A percentile compares a stretch with the other conserved stretches of the same genome.
phyloP scores from a whole-genome alignment of 208 protist species.

The Wallacemonas sp. region DNA sequence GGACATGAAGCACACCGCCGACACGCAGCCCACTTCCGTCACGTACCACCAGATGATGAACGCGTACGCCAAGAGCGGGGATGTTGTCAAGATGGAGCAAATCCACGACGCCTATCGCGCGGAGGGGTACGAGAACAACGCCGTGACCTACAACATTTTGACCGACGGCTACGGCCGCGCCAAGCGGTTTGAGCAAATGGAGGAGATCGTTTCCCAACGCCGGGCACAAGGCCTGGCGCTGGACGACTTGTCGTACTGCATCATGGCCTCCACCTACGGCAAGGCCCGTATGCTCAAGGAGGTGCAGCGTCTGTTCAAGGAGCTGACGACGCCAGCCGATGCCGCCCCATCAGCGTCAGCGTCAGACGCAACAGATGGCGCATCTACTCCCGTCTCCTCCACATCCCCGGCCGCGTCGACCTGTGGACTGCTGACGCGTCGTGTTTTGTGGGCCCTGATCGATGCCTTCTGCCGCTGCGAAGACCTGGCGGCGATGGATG shows the following conservation, averaged over 20 bases:
- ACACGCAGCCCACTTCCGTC: conserved; percentile 86
- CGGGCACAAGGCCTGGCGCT: conserved; percentile 56
- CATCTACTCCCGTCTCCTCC: too few relatives aligned
- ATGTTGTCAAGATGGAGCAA: conserved; percentile 87
- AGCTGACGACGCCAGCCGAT: conserved; percentile 26
- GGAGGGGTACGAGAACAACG: conserved; percentile 72
- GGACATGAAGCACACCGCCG: conserved; percentile 80
- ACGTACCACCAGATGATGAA: conserved; percentile 91
- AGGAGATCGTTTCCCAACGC: conserved; percentile 55
- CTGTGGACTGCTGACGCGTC: conserved; percentile 40
- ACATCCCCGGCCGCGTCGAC: too few relatives aligned
- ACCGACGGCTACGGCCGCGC: conserved; percentile 80
- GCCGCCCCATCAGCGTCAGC: background rate
- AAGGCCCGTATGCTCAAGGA: conserved; percentile 58
- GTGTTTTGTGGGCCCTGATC: conserved; percentile 70
- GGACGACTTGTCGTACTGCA: conserved; percentile 85
- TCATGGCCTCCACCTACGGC: conserved; percentile 78
- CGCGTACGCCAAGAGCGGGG: conserved; percentile 83
- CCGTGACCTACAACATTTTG: conserved; percentile 88
- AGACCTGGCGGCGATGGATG: conserved; percentile 47
- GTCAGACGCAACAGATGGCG: too few relatives aligned
- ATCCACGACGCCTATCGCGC: conserved; percentile 59
- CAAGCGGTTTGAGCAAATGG: conserved; percentile 73
- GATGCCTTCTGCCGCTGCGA: conserved; percentile 88
- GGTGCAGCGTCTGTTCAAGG: conserved; percentile 59